Evolutionary conservation across 371 early-diverging fungal genomes (phyloP).

Genomic region (Entomophthora muscae): DNA sequence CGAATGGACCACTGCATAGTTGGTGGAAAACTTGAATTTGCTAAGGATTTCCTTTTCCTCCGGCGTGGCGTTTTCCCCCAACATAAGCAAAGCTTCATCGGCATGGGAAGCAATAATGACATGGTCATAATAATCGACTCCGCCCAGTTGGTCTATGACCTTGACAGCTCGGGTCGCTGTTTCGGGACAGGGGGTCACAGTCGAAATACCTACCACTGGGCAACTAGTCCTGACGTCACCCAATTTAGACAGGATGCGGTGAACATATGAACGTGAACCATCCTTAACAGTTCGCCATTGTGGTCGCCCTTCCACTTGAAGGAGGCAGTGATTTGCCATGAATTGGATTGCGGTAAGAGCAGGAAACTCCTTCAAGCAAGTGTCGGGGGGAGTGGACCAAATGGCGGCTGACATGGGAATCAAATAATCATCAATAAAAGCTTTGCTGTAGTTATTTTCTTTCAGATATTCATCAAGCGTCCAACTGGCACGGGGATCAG

Average conservation of each 20-base stretch:
- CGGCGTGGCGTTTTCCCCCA: conserved; percentile 24
- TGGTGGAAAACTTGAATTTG: conserved; percentile 21
- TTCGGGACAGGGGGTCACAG: not conserved
- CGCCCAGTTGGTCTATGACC: conserved; percentile 16
- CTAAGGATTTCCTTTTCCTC: conserved; percentile 24
- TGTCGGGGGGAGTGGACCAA: conserved; percentile 38
- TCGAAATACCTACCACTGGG: not conserved
- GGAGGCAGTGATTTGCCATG: conserved; percentile 35
- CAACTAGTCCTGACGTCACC: conserved; percentile 11
- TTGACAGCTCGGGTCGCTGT: conserved; percentile 4
- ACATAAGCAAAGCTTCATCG: conserved; percentile 27
- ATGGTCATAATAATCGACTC: conserved; percentile 24
- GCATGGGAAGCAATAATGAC: conserved; percentile 37
- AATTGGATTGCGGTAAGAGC: conserved; percentile 30
- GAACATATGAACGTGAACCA: conserved; percentile 24
- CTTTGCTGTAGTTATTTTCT: conserved; percentile 21
- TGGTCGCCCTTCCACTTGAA: conserved; percentile 25
- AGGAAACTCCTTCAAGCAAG: conserved; percentile 30
- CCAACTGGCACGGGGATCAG: conserved; percentile 8
- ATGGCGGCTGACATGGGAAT: conserved; percentile 37
- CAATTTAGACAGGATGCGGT: conserved; percentile 14
- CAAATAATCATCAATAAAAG: conserved; percentile 32
- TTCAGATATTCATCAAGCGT: conserved; percentile 26
- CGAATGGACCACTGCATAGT: conserved; percentile 28
- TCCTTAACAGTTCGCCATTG: conserved; percentile 32